A percentile compares a stretch with the other conserved stretches of the same genome.
Conservation (phyloP, 179 eudicot genomes). For the Silene coronaria region DNA sequence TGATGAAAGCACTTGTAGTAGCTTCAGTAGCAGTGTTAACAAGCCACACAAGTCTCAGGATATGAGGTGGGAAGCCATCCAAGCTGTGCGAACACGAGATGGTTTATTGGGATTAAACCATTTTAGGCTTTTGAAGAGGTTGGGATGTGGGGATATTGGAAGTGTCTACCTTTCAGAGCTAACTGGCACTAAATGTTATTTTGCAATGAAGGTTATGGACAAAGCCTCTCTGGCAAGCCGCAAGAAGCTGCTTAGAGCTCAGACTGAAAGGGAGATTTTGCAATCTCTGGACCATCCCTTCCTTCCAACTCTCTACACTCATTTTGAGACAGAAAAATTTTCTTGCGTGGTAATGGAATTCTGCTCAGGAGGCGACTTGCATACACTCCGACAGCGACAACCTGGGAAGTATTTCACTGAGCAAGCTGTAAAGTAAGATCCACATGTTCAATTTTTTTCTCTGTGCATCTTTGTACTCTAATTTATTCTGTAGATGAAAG, state of each 20-base stretch:
- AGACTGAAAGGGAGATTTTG: slow-evolving; percentile 81
- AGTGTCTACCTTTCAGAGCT: slow-evolving; percentile 80
- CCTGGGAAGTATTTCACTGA: slow-evolving; percentile 78
- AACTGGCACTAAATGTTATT: slow-evolving; percentile 74
- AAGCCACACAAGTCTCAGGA: slow-evolving; percentile 85
- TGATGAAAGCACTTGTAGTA: slow-evolving; percentile 85
- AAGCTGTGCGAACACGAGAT: slow-evolving; percentile 64
- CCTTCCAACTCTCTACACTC: slow-evolving; percentile 68
- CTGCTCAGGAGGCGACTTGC: slow-evolving; percentile 92
- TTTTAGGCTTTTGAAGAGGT: slow-evolving; percentile 73
- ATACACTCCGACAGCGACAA: slow-evolving; percentile 81
- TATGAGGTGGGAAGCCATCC: slow-evolving; percentile 84
- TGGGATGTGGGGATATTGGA: slow-evolving; percentile 94
- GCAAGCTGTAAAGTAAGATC: slow-evolving; percentile 87
- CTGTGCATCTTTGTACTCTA: not conserved
- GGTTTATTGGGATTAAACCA: slow-evolving; percentile 69
- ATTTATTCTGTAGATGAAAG: not conserved
- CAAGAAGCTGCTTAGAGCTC: slow-evolving; percentile 79
- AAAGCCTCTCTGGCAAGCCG: slow-evolving; percentile 85
- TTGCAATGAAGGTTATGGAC: slow-evolving; percentile 96
- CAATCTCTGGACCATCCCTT: slow-evolving; percentile 90
- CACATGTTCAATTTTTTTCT: slow-evolving; percentile 8
- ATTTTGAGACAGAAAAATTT: slow-evolving; percentile 84
- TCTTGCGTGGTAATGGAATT: slow-evolving; percentile 92
- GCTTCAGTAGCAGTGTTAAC: slow-evolving; percentile 67